Conservation (phyloP, 2,329 filamentous ascomycete genomes). For the Coleophoma crateriformis region DNA sequence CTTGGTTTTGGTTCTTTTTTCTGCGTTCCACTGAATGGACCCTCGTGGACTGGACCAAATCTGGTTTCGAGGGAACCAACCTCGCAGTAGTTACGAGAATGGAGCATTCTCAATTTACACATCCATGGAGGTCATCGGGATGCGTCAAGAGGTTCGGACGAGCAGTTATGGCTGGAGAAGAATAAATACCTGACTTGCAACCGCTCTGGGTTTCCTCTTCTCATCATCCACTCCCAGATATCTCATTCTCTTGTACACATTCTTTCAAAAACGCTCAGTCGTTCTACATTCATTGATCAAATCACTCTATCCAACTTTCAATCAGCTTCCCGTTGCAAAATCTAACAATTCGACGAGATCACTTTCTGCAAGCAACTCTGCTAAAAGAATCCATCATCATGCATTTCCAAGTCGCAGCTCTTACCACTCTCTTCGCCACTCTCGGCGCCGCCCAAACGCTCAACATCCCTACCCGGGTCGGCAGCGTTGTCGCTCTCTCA, state of each 20-base stretch:
- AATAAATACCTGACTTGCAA: background rate
- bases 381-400: conserved; percentile 6
- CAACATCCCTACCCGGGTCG: conserved; percentile 12
- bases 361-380: background rate
- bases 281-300: background rate
- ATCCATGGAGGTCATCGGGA: too few species aligned
- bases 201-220: background rate
- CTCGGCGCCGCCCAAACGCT: conserved; percentile 13
- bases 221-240: background rate
- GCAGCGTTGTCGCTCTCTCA: conserved; percentile 8
- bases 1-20: too few species aligned
- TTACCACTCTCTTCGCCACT: conserved; percentile 12
- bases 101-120: too few species aligned
- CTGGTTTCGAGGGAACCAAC: background rate
- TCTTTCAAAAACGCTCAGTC: background rate
- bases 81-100: too few species aligned
- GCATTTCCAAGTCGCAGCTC: conserved; percentile 11
- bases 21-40: too few species aligned
- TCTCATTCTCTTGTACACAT: background rate
- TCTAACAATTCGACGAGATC: background rate
- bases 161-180: background rate
- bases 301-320: background rate
- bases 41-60: background rate
- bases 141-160: background rate
- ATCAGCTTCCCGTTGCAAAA: background rate